phyloP scores from a whole-genome alignment of 768 basidiomycete genomes.

The Termitomyces sp. region DNA sequence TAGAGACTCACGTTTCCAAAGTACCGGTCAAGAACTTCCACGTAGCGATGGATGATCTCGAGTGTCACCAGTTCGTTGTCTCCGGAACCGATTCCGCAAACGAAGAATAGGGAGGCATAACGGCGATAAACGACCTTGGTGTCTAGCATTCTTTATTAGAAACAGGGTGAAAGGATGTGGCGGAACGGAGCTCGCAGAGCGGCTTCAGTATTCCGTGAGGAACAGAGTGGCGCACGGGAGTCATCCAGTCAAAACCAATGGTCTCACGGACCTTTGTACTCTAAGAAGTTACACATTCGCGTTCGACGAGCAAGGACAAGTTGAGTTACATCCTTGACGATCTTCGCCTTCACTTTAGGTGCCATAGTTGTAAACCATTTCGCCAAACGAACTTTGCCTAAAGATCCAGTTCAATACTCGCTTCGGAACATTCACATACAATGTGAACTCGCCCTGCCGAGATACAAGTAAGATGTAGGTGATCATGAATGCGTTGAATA shows the following conservation, averaged over 20 bases:
- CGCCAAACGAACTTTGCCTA: constrained; percentile 93
- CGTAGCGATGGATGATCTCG: constrained; percentile 92
- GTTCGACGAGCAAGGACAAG: constrained; percentile 92
- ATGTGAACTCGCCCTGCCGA: constrained; percentile 67
- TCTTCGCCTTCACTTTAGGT: constrained; percentile 89
- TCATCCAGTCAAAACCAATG: neutral
- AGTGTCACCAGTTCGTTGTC: constrained; percentile 93
- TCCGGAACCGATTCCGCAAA: constrained; percentile 72
- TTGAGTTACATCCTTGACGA: constrained; percentile 98
- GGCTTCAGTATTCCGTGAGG: neutral
- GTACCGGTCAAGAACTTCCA: constrained; percentile 85
- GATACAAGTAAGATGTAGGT: constrained; percentile 98
- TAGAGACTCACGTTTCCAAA: constrained; percentile 78
- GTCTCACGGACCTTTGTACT: constrained; percentile 82
- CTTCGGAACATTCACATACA: constrained; percentile 1
- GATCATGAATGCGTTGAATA: constrained; percentile 50
- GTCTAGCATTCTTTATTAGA: constrained; percentile 40
- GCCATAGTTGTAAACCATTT: constrained; percentile 98
- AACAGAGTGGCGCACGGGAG: neutral
- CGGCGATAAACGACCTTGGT: constrained; percentile 91
- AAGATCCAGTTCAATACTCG: constrained; percentile 4
- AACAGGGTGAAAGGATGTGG: neutral
- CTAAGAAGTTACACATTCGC: constrained; percentile 97
- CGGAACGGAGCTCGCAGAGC: constrained; percentile 1
- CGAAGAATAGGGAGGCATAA: constrained; percentile 95